phyloP scores from a whole-genome alignment of 192 early-diverging fungal genomes.

The Rhizophagus prolifer region DNA sequence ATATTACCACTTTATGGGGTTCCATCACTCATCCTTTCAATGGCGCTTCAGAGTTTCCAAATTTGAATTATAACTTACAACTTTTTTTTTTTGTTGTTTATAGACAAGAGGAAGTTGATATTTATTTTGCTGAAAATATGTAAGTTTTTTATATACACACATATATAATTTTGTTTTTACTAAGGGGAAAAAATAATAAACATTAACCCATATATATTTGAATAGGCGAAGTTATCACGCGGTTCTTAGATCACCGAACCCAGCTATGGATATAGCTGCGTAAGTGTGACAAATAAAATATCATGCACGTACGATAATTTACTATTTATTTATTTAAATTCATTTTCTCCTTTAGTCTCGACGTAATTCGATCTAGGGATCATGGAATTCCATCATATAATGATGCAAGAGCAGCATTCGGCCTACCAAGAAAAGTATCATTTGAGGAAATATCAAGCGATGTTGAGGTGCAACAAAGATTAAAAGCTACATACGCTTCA shows the following conservation, averaged over 20 bases:
- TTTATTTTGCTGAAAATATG: not conserved
- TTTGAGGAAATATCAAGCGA: not conserved
- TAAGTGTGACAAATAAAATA: not conserved
- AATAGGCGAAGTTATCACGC: no score
- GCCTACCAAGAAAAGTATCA: not conserved
- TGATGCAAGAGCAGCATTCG: not conserved
- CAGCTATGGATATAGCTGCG: not conserved
- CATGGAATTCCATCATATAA: slow-evolving; percentile 1
- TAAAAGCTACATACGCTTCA: not conserved
- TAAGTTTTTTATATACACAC: not conserved
- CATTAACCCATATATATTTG: no score
- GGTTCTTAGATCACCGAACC: no score
- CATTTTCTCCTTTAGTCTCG: not conserved
- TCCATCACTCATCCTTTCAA: not conserved
- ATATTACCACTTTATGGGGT: not conserved
- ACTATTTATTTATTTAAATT: not conserved
- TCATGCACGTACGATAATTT: not conserved
- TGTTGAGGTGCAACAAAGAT: not conserved
- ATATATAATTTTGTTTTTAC: not conserved
- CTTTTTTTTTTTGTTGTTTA: not conserved
- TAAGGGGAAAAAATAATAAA: no score
- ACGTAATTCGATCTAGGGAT: not conserved
- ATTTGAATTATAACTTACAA: not conserved
- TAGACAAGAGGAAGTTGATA: not conserved
- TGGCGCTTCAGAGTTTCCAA: not conserved